Conservation (phyloP, 768 basidiomycete genomes). For the Sutorius australiensis region DNA sequence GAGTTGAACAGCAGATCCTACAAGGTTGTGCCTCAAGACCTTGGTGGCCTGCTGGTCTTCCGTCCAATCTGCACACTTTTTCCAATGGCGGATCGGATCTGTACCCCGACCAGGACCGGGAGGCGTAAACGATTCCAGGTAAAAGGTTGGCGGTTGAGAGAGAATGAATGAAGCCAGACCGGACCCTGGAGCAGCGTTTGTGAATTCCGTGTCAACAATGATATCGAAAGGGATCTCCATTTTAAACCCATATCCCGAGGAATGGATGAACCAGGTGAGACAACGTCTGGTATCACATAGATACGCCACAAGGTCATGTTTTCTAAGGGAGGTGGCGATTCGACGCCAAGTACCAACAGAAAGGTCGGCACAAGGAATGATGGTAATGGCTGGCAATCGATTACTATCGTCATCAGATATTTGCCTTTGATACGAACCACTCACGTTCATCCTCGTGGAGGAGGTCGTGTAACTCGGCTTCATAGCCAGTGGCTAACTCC, state of each 20-base stretch:
- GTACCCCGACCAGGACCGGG: constrained; percentile 30
- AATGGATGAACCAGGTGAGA: constrained; percentile 77
- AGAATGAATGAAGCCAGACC: constrained; percentile 64
- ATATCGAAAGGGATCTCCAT: constrained; percentile 76
- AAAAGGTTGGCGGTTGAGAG: constrained; percentile 66
- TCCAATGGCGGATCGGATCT: constrained; percentile 47
- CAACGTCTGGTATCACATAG: constrained; percentile 62
- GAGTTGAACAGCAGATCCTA: constrained; percentile 61
- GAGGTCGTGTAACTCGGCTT: constrained; percentile 58
- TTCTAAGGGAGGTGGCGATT: constrained; percentile 50
- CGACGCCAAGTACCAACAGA: constrained; percentile 78
- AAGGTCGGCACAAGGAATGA: constrained; percentile 74
- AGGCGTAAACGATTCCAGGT: constrained; percentile 46
- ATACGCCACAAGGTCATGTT: constrained; percentile 73
- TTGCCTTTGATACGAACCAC: constrained; percentile 23
- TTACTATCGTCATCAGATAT: background rate
- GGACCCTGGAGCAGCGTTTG: constrained; percentile 48
- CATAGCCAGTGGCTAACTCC: constrained; percentile 46
- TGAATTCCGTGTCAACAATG: constrained; percentile 57
- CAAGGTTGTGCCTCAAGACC: constrained; percentile 59
- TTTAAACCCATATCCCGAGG: constrained; percentile 71
- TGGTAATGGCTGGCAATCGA: constrained; percentile 52
- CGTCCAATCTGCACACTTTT: constrained; percentile 71
- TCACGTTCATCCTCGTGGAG: constrained; percentile 76
- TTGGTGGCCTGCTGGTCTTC: constrained; percentile 65